These are phyloP conservation scores for Candida mattraensis DNA, from an alignment of 805 yeast species.

Conservation along the genomic window DNA sequence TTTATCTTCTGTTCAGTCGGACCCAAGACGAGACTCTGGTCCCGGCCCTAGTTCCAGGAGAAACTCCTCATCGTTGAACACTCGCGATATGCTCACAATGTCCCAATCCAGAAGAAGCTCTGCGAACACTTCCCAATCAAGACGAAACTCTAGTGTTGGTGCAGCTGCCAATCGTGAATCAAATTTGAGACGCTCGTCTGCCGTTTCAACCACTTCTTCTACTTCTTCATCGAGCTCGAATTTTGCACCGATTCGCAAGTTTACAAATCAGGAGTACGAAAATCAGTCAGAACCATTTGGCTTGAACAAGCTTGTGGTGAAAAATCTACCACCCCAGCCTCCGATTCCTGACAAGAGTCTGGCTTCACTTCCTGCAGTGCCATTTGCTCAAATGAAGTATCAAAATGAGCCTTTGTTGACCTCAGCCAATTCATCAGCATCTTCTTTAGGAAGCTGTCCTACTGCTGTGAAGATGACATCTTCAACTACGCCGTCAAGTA, in stretches of 20 bases:
- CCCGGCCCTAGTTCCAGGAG: conserved; percentile 3
- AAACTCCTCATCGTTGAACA: conserved; percentile 4
- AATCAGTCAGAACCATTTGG: neutral
- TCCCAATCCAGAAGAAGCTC: conserved; percentile 23
- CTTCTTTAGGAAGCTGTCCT: neutral
- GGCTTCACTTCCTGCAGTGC: neutral
- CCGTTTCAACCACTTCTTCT: conserved; percentile 20
- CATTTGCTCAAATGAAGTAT: no score
- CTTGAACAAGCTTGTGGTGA: conserved; percentile 9
- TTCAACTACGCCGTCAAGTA: conserved; percentile 4
- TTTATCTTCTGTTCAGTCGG: conserved; percentile 28
- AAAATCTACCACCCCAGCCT: conserved; percentile 50
- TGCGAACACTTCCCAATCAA: conserved; percentile 11
- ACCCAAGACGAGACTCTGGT: conserved; percentile 2
- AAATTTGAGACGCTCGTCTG: conserved; percentile 18
- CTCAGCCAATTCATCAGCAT: neutral
- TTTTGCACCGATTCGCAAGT: conserved; percentile 3
- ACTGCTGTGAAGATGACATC: no score
- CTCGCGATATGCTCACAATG: conserved; percentile 3
- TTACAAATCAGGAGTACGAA: neutral
- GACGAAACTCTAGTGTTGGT: conserved; percentile 21
- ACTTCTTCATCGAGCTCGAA: conserved; percentile 16
- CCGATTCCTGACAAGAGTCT: conserved; percentile 45
- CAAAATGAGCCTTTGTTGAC: no score
- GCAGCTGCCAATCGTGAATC: conserved; percentile 22